Percentiles rank a stretch among this genome's conserved stretches.
Evolutionary conservation across 2,329 filamentous ascomycete genomes (phyloP).

Genomic region (Neurospora crassa): DNA sequence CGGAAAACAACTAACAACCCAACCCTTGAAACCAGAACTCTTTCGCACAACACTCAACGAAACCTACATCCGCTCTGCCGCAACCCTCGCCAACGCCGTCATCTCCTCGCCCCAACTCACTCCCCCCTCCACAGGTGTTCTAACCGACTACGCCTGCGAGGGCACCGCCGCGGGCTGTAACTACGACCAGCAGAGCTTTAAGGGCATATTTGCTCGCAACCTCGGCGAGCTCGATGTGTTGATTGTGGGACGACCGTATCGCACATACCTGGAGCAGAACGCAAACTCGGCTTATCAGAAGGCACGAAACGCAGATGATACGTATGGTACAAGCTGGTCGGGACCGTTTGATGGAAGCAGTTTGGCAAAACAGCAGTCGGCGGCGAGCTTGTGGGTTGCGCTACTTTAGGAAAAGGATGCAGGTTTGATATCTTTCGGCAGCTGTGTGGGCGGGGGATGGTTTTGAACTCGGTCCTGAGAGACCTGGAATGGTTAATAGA

Average conservation of each 20-base stretch:
- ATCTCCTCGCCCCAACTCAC: conserved; percentile 26
- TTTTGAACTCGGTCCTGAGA: not conserved
- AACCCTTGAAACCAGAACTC: conserved; percentile 29
- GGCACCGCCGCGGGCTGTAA: conserved; percentile 34
- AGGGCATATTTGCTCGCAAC: conserved; percentile 61
- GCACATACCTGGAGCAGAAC: conserved; percentile 14
- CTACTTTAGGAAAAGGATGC: not conserved
- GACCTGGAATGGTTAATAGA: not conserved
- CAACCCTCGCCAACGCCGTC: conserved; percentile 41
- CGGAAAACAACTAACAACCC: not conserved
- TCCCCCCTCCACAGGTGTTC: conserved; percentile 32
- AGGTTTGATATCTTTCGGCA: not conserved
- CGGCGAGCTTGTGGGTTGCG: conserved; percentile 12
- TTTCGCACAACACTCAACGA: conserved; percentile 32
- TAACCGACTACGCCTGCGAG: conserved; percentile 38
- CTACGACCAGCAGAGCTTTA: conserved; percentile 50
- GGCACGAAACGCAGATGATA: conserved; percentile 7
- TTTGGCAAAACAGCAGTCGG: conserved; percentile 15
- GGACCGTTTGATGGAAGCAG: conserved; percentile 14
- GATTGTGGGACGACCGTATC: conserved; percentile 13
- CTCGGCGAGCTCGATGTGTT: conserved; percentile 43
- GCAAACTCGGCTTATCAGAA: conserved; percentile 12
- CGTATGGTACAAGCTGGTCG: conserved; percentile 18
- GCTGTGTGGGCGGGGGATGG: not conserved
- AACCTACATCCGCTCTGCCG: conserved; percentile 32